Conservation (phyloP, 2,329 filamentous ascomycete species). For the Hymenoscyphus albidus region DNA sequence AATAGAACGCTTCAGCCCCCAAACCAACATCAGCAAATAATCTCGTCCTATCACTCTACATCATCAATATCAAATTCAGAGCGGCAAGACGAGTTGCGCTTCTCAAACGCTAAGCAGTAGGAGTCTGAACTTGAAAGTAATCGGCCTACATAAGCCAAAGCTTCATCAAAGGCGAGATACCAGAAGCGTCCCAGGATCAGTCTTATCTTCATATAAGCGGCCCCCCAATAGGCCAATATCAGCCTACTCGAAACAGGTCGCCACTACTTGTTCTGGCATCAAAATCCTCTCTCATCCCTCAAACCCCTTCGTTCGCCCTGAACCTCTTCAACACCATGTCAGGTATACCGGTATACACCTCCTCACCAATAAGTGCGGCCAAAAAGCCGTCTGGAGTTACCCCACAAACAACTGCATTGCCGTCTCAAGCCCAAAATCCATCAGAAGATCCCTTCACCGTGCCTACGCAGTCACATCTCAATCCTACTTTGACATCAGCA, state of each 20-base stretch:
- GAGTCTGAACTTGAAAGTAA: not conserved
- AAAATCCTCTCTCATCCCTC: not conserved
- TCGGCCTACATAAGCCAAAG: too few relatives aligned
- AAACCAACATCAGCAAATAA: constrained; percentile 2
- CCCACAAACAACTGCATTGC: constrained; percentile 41
- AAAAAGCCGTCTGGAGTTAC: constrained; percentile 47
- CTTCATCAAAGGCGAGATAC: not conserved
- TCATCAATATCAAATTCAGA: not conserved
- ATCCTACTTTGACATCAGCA: constrained; percentile 30
- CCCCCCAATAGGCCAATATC: not conserved
- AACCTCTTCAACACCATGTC: constrained; percentile 43
- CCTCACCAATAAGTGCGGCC: constrained; percentile 55
- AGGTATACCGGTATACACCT: constrained; percentile 56
- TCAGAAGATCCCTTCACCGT: constrained; percentile 11
- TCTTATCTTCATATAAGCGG: not conserved
- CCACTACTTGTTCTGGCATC: not conserved
- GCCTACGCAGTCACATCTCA: not conserved
- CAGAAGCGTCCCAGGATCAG: not conserved
- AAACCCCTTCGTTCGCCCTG: not conserved
- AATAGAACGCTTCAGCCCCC: not conserved
- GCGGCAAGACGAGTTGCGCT: constrained; percentile 5
- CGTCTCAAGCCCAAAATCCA: constrained; percentile 23
- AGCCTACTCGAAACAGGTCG: not conserved
- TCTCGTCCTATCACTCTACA: not conserved
- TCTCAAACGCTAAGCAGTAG: constrained; percentile 5